These are phyloP conservation scores for Geotrichum carabidarum DNA, from an alignment of 1,139 yeast species.

Conservation along the genomic window DNA sequence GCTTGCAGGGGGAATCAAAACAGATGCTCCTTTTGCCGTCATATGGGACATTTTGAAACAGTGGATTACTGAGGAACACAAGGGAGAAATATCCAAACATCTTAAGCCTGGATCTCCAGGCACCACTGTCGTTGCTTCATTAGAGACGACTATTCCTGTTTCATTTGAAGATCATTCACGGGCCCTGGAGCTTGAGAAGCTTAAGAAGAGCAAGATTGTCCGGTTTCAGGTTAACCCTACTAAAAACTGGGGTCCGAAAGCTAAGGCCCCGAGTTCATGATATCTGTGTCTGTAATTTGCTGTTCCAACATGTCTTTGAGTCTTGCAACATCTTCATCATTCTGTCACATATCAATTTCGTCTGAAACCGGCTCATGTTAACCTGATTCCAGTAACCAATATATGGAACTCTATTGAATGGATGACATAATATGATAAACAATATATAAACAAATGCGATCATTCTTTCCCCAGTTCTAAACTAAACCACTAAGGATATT, in stretches of 20 bases:
- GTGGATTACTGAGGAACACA: constrained; percentile 50
- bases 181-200: constrained; percentile 49
- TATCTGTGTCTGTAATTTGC: background rate
- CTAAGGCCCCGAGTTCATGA: constrained; percentile 35
- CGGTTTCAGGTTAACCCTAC: constrained; percentile 89
- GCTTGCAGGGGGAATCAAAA: constrained; percentile 76
- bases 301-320: background rate
- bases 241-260: constrained; percentile 94
- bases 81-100: constrained; percentile 38
- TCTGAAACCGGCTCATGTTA: background rate
- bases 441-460: too few species aligned
- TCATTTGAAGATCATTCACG: constrained; percentile 51
- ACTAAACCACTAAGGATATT: too few species aligned
- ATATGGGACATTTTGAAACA: constrained; percentile 67
- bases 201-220: constrained; percentile 73
- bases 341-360: background rate
- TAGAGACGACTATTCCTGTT: constrained; percentile 33
- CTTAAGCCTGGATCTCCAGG: constrained; percentile 59
- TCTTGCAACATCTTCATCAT: background rate
- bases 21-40: constrained; percentile 79
- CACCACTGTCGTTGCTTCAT: constrained; percentile 49
- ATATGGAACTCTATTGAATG: too few species aligned
- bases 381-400: too few species aligned
- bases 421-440: too few species aligned
- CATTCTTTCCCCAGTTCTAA: too few species aligned